Percentiles rank a stretch among this genome's conserved stretches.
Conservation (phyloP, 2,329 filamentous ascomycete genomes). For the Diaporthe eres region DNA sequence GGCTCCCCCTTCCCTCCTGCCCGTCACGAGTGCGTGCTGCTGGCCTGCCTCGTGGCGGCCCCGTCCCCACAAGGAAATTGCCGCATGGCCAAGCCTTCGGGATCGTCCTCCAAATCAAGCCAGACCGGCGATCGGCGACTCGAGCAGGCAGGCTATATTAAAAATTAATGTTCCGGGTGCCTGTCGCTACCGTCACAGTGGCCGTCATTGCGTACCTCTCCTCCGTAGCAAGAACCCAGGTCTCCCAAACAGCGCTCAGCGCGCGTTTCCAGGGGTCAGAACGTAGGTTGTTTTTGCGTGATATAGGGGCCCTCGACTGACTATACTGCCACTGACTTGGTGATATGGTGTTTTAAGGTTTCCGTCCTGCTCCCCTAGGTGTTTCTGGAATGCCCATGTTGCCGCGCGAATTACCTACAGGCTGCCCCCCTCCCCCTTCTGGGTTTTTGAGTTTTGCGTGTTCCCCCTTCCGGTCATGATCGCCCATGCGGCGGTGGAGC, state of each 20-base stretch:
- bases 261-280: not conserved
- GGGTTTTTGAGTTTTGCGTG: constrained; percentile 31
- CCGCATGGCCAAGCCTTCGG: constrained; percentile 32
- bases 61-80: constrained; percentile 33
- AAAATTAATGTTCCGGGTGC: constrained; percentile 31
- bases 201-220: not conserved
- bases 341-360: constrained; percentile 21
- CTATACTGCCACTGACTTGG: constrained; percentile 18
- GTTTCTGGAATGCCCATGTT: constrained; percentile 30
- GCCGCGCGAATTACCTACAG: constrained; percentile 28
- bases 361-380: constrained; percentile 5
- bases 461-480: constrained; percentile 13
- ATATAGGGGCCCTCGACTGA: constrained; percentile 1
- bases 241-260: constrained; percentile 1
- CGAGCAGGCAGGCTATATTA: not conserved
- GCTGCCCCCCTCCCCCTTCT: constrained; percentile 15
- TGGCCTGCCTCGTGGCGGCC: constrained; percentile 25
- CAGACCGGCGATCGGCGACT: constrained; percentile 29
- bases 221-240: not conserved
- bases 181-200: constrained; percentile 21
- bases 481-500: constrained; percentile 23
- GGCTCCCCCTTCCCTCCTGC: not conserved
- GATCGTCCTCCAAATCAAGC: constrained; percentile 30
- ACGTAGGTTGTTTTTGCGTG: not conserved
- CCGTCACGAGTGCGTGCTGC: not conserved